phyloP scores from a whole-genome alignment of 768 basidiomycete genomes.

The Suillus luteus region DNA sequence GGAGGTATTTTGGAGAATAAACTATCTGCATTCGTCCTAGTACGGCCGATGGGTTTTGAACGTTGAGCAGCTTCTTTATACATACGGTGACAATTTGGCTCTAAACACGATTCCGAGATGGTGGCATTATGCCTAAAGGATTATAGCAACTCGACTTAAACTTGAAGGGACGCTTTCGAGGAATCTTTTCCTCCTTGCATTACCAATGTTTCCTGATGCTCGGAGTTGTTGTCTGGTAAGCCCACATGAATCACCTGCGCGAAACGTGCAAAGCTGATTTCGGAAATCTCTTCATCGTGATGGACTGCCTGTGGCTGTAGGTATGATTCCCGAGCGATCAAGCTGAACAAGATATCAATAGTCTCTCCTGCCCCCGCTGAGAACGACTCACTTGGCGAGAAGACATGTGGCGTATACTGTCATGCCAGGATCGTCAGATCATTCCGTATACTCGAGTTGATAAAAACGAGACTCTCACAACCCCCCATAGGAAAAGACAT shows the following conservation, averaged over 20 bases:
- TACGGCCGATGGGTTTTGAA: neutral
- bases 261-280: neutral
- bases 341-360: slow-evolving; percentile 16
- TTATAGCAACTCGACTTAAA: neutral
- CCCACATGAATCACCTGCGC: neutral
- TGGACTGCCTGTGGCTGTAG: slow-evolving; percentile 9
- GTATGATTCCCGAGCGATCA: slow-evolving; percentile 33
- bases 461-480: slow-evolving; percentile 19
- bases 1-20: neutral
- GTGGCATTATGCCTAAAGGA: neutral
- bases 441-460: neutral
- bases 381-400: slow-evolving; percentile 29
- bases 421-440: neutral
- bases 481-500: slow-evolving; percentile 31
- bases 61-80: neutral
- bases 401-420: slow-evolving; percentile 31
- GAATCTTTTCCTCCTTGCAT: neutral
- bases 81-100: neutral
- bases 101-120: neutral
- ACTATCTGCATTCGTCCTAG: neutral
- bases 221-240: neutral
- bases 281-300: too few relatives aligned
- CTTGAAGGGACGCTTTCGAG: neutral
- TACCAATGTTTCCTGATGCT: neutral
- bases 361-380: too few relatives aligned